Evolutionary conservation across 2,329 filamentous ascomycete genomes (phyloP).

Genomic region (Arthrobotrys musiformis): DNA sequence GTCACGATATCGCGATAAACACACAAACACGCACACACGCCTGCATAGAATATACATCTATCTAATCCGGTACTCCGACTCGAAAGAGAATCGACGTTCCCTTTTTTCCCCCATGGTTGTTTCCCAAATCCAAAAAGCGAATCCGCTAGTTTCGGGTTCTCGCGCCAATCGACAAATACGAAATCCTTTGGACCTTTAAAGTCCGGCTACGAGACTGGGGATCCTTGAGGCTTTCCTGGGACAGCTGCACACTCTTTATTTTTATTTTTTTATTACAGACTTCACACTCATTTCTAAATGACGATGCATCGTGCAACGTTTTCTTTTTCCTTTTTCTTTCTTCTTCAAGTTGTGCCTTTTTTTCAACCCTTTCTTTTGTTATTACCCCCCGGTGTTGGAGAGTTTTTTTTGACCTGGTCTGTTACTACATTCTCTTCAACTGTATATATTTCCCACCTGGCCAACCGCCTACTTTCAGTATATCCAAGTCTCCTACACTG

Average conservation of each 20-base stretch:
- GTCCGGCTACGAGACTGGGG: too few species aligned
- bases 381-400: constrained; percentile 38
- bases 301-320: constrained; percentile 42
- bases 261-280: not conserved
- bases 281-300: constrained; percentile 10
- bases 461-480: not conserved
- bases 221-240: not conserved
- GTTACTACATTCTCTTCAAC: not conserved
- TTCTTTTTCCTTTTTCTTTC: not conserved
- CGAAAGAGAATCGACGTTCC: not conserved
- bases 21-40: not conserved
- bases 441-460: constrained; percentile 27
- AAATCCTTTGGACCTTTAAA: not conserved
- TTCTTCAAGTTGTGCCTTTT: not conserved
- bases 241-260: not conserved
- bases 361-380: constrained; percentile 17
- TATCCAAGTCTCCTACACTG: not conserved
- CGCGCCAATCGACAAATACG: not conserved
- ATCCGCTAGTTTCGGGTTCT: not conserved
- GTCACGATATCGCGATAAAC: constrained; percentile 10
- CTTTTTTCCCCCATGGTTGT: not conserved
- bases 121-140: not conserved
- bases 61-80: constrained; percentile 6
- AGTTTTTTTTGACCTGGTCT: constrained; percentile 18
- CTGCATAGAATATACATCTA: constrained; percentile 31